Base-by-base conservation (phyloP, 163 green algal species). In the Smithsoniella earleae region DNA sequence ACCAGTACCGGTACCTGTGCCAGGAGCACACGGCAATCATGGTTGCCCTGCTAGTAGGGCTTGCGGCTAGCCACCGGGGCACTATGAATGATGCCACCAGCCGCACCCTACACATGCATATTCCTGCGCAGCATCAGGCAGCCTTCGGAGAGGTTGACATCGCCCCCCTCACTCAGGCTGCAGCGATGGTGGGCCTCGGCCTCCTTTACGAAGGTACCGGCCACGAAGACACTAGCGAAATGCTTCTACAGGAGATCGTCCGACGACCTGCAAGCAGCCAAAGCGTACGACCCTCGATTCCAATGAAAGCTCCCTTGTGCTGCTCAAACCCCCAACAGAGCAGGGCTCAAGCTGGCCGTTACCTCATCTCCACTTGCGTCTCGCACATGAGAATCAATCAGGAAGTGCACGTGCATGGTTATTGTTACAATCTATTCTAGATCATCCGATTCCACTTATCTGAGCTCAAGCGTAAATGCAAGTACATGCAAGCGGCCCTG, bases 1-100 rank as follows among this genome's bases (percentile, higher is more conserved):
- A 96, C 49, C 34, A 94, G 44, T 95, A 90, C 78, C 77, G 81
- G 6, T 95, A 94, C 77, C 82, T 98, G 49, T 82, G 77, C 18
- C 81, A 90, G 74, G 90, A 96, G 82, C 92, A 98, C 76, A 86
- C 96, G 20, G 82, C 90, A 55, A 98, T 93, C 37, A 94, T 90
- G 37, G 82, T 95, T 2, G 92, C 85, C 1, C 69, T 96, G 65
- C 79, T 97, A 46, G 80, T 98, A 52, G 93, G 93, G 63, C 86
- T 94, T 73, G 85, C 85, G 0, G 90, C 91, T 1, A 85, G 84
- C 22, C 76, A 80, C 28, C 81, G 82, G 2, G 86, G 82, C 38
- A 88, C 78, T 28, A 83, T 88, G 76, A 84, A 96, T 74, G 44
- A 82, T 3, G 81, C 84, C 13, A 85, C 92, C 37, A 86, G 78